These are phyloP conservation scores for Saxispiralis lemnorum DNA, from an alignment of 495 filamentous ascomycete species.

Conservation along the genomic window DNA sequence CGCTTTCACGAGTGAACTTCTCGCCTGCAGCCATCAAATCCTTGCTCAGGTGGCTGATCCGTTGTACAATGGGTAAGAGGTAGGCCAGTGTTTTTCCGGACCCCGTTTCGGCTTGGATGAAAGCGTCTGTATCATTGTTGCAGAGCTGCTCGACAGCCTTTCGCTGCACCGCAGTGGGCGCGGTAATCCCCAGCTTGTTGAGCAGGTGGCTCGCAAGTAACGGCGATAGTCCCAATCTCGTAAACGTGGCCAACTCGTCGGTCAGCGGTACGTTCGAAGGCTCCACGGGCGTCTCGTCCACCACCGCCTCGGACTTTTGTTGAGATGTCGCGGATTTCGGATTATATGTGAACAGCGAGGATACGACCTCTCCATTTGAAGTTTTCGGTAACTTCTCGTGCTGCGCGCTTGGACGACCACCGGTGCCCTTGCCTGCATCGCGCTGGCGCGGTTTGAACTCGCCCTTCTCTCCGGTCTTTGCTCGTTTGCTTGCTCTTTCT, in stretches of 20 bases:
- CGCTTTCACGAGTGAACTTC: conserved; percentile 47
- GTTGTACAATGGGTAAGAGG: conserved; percentile 73
- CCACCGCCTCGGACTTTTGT: conserved; percentile 19
- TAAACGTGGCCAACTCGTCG: conserved; percentile 67
- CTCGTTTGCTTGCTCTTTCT: conserved; percentile 8
- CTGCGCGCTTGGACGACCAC: not conserved
- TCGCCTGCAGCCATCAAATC: conserved; percentile 28
- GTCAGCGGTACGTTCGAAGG: conserved; percentile 95
- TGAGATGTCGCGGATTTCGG: conserved; percentile 45
- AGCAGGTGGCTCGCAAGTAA: conserved; percentile 65
- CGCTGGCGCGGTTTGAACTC: conserved; percentile 7
- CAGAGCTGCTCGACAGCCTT: conserved; percentile 62
- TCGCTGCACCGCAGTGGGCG: conserved; percentile 88
- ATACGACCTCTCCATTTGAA: conserved; percentile 43
- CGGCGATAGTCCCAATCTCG: conserved; percentile 57
- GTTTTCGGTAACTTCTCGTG: conserved; percentile 1
- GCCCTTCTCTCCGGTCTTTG: conserved; percentile 6
- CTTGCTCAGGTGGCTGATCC: conserved; percentile 57
- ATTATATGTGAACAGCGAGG: conserved; percentile 81
- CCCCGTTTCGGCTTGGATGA: conserved; percentile 91
- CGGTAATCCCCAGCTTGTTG: conserved; percentile 70
- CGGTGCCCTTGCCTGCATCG: not conserved
- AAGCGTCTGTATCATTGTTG: conserved; percentile 74
- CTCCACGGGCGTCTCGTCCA: conserved; percentile 37
- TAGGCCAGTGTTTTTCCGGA: conserved; percentile 96